These are phyloP conservation scores for Yamadazyma diddensiae DNA, from an alignment of 1,139 yeast genomes.

Conservation along the genomic window DNA sequence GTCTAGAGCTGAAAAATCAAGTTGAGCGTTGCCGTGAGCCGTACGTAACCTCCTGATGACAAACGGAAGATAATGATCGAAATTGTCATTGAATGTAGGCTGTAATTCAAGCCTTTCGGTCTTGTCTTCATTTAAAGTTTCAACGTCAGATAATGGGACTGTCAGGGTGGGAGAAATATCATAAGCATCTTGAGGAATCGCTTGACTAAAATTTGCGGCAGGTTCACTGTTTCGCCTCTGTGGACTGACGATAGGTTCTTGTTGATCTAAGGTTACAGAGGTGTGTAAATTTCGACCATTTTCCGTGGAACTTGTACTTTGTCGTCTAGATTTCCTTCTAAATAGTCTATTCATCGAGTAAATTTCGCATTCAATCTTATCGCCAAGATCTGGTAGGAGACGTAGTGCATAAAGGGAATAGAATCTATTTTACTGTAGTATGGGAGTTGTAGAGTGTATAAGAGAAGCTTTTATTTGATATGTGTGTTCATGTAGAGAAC, in stretches of 20 bases:
- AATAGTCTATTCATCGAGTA: constrained; percentile 1
- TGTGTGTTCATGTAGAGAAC: too few relatives aligned
- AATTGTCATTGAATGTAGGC: constrained; percentile 35
- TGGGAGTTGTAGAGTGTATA: too few relatives aligned
- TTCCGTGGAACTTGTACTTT: too few relatives aligned
- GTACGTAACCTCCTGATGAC: constrained; percentile 26
- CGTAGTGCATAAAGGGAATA: too few relatives aligned
- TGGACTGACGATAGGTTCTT: too few relatives aligned
- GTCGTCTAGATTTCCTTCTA: constrained; percentile 1
- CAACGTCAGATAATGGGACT: constrained; percentile 23
- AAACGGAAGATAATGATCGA: constrained; percentile 37
- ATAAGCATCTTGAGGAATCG: constrained; percentile 22
- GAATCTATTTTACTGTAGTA: too few relatives aligned
- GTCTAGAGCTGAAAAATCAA: not conserved
- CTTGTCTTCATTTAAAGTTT: constrained; percentile 20
- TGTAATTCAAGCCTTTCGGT: constrained; percentile 32
- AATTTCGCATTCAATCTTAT: not conserved
- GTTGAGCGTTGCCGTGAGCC: constrained; percentile 7
- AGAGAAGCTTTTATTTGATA: too few relatives aligned
- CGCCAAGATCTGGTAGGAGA: too few relatives aligned
- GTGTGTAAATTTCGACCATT: too few relatives aligned
- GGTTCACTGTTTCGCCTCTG: not conserved
- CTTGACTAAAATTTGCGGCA: not conserved
- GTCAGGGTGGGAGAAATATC: constrained; percentile 16
- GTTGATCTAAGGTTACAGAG: too few relatives aligned